phyloP scores from a whole-genome alignment of 768 basidiomycete genomes.

The Mycena vitilis region DNA sequence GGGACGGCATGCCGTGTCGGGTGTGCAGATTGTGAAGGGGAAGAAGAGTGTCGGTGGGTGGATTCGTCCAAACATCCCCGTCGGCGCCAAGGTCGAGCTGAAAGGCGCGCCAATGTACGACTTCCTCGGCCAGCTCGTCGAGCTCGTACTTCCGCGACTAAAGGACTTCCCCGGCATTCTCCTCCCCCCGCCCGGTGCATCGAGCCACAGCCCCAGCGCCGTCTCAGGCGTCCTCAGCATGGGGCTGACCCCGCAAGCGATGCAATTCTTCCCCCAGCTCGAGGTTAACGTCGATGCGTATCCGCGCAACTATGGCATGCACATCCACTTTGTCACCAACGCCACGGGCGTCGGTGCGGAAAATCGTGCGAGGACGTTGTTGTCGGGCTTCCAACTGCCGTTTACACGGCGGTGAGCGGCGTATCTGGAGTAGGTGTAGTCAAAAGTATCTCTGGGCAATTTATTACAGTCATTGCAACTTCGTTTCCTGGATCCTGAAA shows the following conservation, averaged over 20 bases:
- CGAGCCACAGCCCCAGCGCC: constrained; percentile 76
- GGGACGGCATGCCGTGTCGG: constrained; percentile 74
- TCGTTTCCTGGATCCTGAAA: too few relatives aligned
- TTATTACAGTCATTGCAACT: too few relatives aligned
- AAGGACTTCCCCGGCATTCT: constrained; percentile 90
- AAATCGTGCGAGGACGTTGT: constrained; percentile 84
- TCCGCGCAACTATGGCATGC: constrained; percentile 88
- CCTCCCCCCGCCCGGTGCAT: constrained; percentile 80
- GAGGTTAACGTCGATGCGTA: constrained; percentile 95
- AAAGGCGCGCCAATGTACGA: constrained; percentile 95
- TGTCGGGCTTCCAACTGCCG: constrained; percentile 94
- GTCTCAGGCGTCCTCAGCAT: constrained; percentile 91
- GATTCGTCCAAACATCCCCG: constrained; percentile 84
- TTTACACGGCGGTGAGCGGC: constrained; percentile 56
- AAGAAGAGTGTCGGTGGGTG: constrained; percentile 82
- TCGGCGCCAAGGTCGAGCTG: constrained; percentile 91
- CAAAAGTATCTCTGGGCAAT: constrained; percentile 4
- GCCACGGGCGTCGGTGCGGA: constrained; percentile 90
- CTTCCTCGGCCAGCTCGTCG: constrained; percentile 87
- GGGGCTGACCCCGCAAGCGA: constrained; percentile 85
- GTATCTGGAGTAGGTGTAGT: neutral
- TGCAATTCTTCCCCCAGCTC: constrained; percentile 95
- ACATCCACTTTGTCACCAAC: constrained; percentile 94
- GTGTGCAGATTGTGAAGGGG: constrained; percentile 82
- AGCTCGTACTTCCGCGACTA: constrained; percentile 95